Evolutionary conservation across 345 rosid species (phyloP), one percentile per base, ranked within the genome.

Genomic region (Dipteronia dyeriana): DNA sequence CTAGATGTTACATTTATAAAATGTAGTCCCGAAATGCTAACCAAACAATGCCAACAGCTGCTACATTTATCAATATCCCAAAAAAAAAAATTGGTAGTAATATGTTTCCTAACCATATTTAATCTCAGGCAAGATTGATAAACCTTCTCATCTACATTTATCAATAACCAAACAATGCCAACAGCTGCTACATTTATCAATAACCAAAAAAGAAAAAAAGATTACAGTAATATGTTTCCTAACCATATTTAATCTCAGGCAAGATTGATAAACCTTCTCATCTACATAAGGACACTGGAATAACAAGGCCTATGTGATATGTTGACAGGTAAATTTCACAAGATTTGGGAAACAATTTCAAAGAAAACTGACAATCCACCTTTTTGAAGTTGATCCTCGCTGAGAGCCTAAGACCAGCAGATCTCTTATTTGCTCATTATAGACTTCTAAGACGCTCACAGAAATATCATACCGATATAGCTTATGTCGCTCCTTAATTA

Each of bases 361-460:
- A 56, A 64, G 7, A 26, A 63, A 38, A 66, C 70, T 16, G 45
- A 53, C 59, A 16, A 34, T 49, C 14, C 57, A 94, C 98, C 98
- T 94, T 88, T 94, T 96, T 38, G 84, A 76, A 62, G 86, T 79
- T 26, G 82, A 73, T 76, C 91, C 89, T 79, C 82, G 81, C 76
- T 88, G 97, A 73, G 92, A 82, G 77, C 85, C 88, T 69, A 85
- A 65, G 60, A 71, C 90, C 7, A 96, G 84, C 83, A 94, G 82
- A 87, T 92, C 99, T 83, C 97, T 83, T 75, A 96, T 94, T 79
- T 92, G 99, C 77, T 96, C 99, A 71, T 96, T 96, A 82, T 96
- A 96, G 70, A 96, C 98, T 89, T 96, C 99, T 85, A 96, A 80
- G 70, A 90, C 99, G 75, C 99, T 96, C 66, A 94, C 99, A 9